phyloP scores from a whole-genome alignment of 257 asterid genomes.

The Petunia axillaris region DNA sequence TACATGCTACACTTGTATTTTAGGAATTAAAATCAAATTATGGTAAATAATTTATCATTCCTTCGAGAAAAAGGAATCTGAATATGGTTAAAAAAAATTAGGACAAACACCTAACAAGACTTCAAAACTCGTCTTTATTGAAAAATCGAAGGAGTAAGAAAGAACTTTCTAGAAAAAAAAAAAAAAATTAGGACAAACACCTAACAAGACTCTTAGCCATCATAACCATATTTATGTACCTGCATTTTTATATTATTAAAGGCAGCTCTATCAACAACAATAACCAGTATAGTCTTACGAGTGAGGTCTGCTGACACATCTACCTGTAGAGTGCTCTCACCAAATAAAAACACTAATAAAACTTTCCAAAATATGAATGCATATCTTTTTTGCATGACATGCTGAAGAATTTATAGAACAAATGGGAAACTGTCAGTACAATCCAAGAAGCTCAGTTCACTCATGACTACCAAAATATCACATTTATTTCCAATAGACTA shows the following conservation, averaged over 20 bases:
- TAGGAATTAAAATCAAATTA: conserved; percentile 62
- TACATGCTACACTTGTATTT: conserved; percentile 64
- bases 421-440: conserved; percentile 48
- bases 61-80: too few species aligned
- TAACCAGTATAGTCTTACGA: conserved; percentile 50
- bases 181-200: background rate
- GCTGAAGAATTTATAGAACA: background rate
- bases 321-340: conserved; percentile 46
- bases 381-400: background rate
- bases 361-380: background rate
- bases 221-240: conserved; percentile 63
- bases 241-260: conserved; percentile 28
- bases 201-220: background rate
- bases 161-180: too few species aligned
- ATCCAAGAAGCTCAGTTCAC: conserved; percentile 73
- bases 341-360: conserved; percentile 15
- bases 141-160: too few species aligned
- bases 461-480: conserved; percentile 42
- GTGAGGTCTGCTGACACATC: conserved; percentile 56
- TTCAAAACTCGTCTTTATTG: too few species aligned
- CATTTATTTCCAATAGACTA: conserved; percentile 2
- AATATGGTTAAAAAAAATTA: background rate
- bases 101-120: too few species aligned
- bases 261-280: conserved; percentile 52
- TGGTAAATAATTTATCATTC: background rate